phyloP scores from a whole-genome alignment of 345 rosid genomes.

The Cardiospermum halicacabum region DNA sequence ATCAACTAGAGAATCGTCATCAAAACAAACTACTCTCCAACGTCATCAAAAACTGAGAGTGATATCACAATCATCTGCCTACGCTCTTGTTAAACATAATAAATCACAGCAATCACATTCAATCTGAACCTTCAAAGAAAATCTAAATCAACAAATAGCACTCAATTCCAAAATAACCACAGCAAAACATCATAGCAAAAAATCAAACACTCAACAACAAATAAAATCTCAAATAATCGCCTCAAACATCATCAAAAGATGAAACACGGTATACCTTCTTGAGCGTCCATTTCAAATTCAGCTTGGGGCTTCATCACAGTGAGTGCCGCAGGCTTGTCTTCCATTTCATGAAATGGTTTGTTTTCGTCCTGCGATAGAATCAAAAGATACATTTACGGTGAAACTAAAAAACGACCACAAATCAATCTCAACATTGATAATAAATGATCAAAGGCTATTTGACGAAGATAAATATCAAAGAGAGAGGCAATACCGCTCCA shows the following conservation, averaged over 20 bases:
- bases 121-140: not conserved
- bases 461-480: not conserved
- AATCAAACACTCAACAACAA: not conserved
- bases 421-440: too few relatives aligned
- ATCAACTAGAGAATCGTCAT: not conserved
- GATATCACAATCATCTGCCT: too few relatives aligned
- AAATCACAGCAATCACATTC: not conserved
- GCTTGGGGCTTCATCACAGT: constrained; percentile 58
- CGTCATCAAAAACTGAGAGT: too few relatives aligned
- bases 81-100: too few relatives aligned
- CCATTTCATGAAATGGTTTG: constrained; percentile 55
- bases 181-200: too few relatives aligned
- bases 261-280: constrained; percentile 26
- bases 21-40: not conserved
- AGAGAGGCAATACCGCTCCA: constrained; percentile 21
- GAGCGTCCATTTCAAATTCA: constrained; percentile 47
- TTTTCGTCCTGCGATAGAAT: constrained; percentile 42
- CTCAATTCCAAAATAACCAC: not conserved
- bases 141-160: not conserved
- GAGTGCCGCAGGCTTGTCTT: constrained; percentile 53
- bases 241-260: not conserved
- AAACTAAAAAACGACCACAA: not conserved
- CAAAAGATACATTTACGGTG: not conserved
- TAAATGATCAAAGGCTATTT: not conserved
- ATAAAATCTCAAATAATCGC: not conserved